These are phyloP conservation scores for Scheffersomyces stipitis DNA, from an alignment of 805 yeast genomes.

Conservation along the genomic window DNA sequence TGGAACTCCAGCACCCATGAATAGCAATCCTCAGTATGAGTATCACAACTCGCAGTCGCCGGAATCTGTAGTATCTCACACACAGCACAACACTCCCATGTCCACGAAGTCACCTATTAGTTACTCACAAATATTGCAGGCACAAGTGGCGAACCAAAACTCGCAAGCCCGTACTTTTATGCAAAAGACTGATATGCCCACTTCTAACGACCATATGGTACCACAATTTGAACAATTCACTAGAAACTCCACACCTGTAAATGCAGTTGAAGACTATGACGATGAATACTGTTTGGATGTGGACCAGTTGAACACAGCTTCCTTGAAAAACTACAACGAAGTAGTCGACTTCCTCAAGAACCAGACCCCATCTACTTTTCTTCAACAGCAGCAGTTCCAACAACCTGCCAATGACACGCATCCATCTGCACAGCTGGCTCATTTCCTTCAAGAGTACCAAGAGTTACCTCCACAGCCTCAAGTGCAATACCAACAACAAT, in stretches of 20 bases:
- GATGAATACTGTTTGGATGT: constrained; percentile 45
- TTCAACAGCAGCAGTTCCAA: not conserved
- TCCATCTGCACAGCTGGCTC: no score
- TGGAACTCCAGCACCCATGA: not conserved
- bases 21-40: not conserved
- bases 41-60: constrained; percentile 5
- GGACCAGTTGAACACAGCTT: constrained; percentile 34
- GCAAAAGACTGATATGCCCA: no score
- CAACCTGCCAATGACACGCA: constrained; percentile 1
- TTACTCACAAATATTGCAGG: constrained; percentile 9
- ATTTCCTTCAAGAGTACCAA: not conserved
- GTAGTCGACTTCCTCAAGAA: constrained; percentile 9
- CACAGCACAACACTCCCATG: not conserved
- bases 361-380: not conserved
- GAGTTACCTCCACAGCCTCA: constrained; percentile 1
- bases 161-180: constrained; percentile 8
- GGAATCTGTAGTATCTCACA: not conserved
- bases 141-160: constrained; percentile 4
- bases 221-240: constrained; percentile 4
- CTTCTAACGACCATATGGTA: constrained; percentile 5
- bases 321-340: constrained; percentile 13
- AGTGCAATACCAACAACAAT: constrained; percentile 2
- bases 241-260: constrained; percentile 1
- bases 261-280: constrained; percentile 33
- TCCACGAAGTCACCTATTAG: not conserved